These are phyloP conservation scores for Spiromastix sp. DNA, from an alignment of 2,329 filamentous ascomycete species.

Conservation along the genomic window DNA sequence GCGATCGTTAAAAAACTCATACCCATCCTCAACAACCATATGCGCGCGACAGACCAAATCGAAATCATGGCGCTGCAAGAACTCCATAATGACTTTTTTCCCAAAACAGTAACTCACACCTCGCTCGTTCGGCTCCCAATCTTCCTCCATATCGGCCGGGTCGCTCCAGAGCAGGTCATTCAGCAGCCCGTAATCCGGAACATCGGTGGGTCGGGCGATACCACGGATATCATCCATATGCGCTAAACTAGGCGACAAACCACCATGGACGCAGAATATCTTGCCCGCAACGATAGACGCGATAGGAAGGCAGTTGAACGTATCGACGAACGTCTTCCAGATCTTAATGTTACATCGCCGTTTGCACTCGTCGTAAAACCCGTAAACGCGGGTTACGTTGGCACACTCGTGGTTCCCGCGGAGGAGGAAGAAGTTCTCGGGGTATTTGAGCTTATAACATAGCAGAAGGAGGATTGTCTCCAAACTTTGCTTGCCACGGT, in stretches of 20 bases:
- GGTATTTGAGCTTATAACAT: constrained; percentile 95
- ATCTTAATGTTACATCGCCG: constrained; percentile 91
- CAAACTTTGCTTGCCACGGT: constrained; percentile 88
- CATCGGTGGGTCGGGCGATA: constrained; percentile 90
- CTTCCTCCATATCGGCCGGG: constrained; percentile 92
- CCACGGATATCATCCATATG: constrained; percentile 99
- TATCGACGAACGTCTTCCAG: constrained; percentile 97
- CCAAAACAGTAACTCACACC: constrained; percentile 98
- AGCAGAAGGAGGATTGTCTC: constrained; percentile 88
- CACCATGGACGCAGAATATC: constrained; percentile 96
- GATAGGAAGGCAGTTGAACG: constrained; percentile 91
- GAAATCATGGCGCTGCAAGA: constrained; percentile 88
- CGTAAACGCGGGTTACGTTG: constrained; percentile 90
- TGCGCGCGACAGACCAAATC: constrained; percentile 94
- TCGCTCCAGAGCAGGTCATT: constrained; percentile 97
- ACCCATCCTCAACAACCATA: constrained; percentile 98
- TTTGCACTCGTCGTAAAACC: constrained; percentile 98
- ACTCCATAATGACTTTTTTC: constrained; percentile 96
- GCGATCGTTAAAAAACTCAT: constrained; percentile 95
- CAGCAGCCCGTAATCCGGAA: constrained; percentile 88
- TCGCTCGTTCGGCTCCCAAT: constrained; percentile 95
- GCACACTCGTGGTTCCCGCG: constrained; percentile 95
- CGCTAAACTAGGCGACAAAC: constrained; percentile 78
- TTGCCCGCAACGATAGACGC: constrained; percentile 95
- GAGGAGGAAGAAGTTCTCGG: constrained; percentile 93